Evolutionary conservation across 2,329 filamentous ascomycete genomes (phyloP).

Genomic region (Fusarium sp.): DNA sequence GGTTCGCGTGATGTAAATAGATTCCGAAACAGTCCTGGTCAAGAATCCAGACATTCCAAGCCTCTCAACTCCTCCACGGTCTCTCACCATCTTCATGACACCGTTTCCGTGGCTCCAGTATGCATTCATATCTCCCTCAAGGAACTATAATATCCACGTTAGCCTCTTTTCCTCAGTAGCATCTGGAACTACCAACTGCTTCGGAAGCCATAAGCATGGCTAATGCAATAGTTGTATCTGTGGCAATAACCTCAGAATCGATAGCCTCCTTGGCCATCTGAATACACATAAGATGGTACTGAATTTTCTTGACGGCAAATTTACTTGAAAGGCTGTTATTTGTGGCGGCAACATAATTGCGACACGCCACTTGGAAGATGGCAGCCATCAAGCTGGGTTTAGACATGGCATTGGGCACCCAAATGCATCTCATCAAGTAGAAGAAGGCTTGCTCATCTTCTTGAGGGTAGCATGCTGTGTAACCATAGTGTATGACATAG

Average conservation of each 20-base stretch:
- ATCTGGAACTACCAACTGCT: not conserved
- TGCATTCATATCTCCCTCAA: conserved; percentile 11
- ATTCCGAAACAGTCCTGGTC: conserved; percentile 10
- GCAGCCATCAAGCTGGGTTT: conserved; percentile 25
- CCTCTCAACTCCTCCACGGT: conserved; percentile 1
- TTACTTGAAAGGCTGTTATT: conserved; percentile 4
- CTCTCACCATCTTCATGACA: conserved; percentile 18
- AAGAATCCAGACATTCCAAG: conserved; percentile 19
- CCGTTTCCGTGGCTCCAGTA: conserved; percentile 5
- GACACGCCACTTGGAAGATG: conserved; percentile 30
- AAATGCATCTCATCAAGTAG: conserved; percentile 4
- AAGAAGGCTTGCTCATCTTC: not conserved
- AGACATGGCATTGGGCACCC: conserved; percentile 29
- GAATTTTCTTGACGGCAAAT: not conserved
- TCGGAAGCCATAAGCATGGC: conserved; percentile 20
- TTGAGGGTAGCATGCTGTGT: conserved; percentile 6
- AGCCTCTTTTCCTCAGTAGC: not conserved
- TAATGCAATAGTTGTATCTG: conserved; percentile 11
- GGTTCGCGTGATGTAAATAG: not conserved
- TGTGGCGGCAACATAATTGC: conserved; percentile 22
- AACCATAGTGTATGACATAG: conserved; percentile 10
- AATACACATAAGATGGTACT: conserved; percentile 7
- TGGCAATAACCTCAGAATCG: not conserved
- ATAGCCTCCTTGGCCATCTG: conserved; percentile 16
- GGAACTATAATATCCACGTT: not conserved